A percentile compares a stretch with the other conserved stretches of the same genome.
Conservation (phyloP, 192 early-diverging fungal species). For the Coemansia sp. region DNA sequence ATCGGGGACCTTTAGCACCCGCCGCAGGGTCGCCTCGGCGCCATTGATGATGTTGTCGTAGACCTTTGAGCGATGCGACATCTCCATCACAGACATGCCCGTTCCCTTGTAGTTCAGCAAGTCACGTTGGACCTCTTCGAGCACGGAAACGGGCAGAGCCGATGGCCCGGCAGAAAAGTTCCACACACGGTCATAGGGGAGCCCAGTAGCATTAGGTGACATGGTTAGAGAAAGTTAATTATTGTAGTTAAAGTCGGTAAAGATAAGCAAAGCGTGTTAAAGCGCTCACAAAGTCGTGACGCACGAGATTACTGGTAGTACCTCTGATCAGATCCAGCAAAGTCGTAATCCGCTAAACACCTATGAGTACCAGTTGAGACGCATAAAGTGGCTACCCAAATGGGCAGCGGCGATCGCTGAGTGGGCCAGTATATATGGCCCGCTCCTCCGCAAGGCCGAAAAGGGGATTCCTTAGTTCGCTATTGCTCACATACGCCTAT, state of each 20-base stretch:
- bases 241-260: not conserved
- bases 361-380: too few species aligned
- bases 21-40: constrained; percentile 73
- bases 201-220: constrained; percentile 21
- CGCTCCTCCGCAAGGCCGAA: too few species aligned
- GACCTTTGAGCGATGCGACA: constrained; percentile 88
- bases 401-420: too few species aligned
- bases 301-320: not conserved
- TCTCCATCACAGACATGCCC: constrained; percentile 91
- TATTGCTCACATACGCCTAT: too few species aligned
- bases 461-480: too few species aligned
- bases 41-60: constrained; percentile 76
- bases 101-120: constrained; percentile 80
- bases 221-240: not conserved
- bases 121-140: constrained; percentile 81
- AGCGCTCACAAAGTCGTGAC: not conserved
- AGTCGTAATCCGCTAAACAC: not conserved
- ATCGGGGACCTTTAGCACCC: constrained; percentile 77
- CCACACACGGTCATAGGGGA: constrained; percentile 55
- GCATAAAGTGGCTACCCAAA: too few species aligned
- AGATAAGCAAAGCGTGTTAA: not conserved
- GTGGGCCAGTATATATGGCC: too few species aligned
- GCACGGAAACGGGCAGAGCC: constrained; percentile 79
- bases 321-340: not conserved
- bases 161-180: constrained; percentile 94